A percentile compares a stretch with the other conserved stretches of the same genome.
Evolutionary conservation across 2,329 filamentous ascomycete genomes (phyloP).

Genomic region (Hirsutella minnesotensis): DNA sequence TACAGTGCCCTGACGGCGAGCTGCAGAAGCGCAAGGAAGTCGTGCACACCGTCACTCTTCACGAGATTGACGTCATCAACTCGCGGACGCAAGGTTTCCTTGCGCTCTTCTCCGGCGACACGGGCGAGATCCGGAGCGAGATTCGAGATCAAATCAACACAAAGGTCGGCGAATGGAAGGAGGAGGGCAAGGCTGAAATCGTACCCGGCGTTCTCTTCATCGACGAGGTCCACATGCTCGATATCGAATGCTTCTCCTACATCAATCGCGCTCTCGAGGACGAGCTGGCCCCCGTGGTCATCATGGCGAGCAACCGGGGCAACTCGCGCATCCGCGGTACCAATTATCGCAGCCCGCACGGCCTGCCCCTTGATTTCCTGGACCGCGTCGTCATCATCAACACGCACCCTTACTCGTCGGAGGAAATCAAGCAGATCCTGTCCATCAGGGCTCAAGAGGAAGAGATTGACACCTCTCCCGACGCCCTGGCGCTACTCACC

Average conservation of each 20-base stretch:
- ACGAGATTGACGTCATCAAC: conserved; percentile 99
- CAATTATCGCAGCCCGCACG: conserved; percentile 85
- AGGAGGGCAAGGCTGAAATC: conserved; percentile 97
- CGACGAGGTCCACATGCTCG: conserved; percentile 98
- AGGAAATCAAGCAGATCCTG: conserved; percentile 88
- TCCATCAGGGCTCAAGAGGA: conserved; percentile 90
- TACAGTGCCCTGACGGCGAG: conserved; percentile 95
- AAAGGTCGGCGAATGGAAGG: conserved; percentile 97
- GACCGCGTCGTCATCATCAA: conserved; percentile 94
- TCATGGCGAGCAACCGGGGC: conserved; percentile 97
- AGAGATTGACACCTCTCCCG: conserved; percentile 81
- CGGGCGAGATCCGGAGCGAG: conserved; percentile 93
- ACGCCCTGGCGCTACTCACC: conserved; percentile 83
- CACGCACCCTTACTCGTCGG: conserved; percentile 69
- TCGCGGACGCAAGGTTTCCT: conserved; percentile 97
- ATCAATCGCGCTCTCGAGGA: conserved; percentile 95
- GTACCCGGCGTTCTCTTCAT: conserved; percentile 96
- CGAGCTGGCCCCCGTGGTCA: conserved; percentile 90
- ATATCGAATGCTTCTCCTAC: conserved; percentile 98
- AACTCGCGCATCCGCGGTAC: conserved; percentile 87
- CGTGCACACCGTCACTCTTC: conserved; percentile 89
- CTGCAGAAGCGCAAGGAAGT: conserved; percentile 95
- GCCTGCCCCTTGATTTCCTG: conserved; percentile 87
- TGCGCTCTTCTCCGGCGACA: conserved; percentile 94
- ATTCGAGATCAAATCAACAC: conserved; percentile 98